These are phyloP conservation scores for Plectosphaerella sp. DNA, from an alignment of 2,329 filamentous ascomycete species.

Conservation along the genomic window DNA sequence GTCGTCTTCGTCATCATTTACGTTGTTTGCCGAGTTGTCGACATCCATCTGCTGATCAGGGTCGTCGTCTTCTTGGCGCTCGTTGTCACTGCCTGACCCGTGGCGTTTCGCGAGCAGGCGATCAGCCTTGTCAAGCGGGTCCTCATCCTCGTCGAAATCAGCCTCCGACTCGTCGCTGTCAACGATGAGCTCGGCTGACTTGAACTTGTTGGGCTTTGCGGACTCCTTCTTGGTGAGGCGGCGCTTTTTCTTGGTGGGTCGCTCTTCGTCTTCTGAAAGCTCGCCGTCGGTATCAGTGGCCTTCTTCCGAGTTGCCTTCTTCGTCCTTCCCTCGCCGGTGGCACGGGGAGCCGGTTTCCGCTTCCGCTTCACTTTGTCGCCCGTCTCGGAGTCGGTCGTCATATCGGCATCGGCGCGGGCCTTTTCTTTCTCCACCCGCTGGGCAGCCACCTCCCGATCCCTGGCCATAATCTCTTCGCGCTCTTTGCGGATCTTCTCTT, in stretches of 20 bases:
- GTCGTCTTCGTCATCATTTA: conserved; percentile 40
- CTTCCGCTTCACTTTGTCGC: conserved; percentile 76
- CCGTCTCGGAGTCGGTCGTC: conserved; percentile 77
- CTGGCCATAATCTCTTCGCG: conserved; percentile 74
- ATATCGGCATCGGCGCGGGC: conserved; percentile 69
- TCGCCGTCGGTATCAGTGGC: conserved; percentile 42
- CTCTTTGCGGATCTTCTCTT: conserved; percentile 81
- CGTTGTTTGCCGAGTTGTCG: conserved; percentile 33
- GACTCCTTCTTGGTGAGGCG: conserved; percentile 47
- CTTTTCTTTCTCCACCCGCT: conserved; percentile 67
- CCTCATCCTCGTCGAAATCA: conserved; percentile 29
- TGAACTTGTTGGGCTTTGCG: conserved; percentile 60
- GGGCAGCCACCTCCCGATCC: conserved; percentile 67
- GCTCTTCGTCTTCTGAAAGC: conserved; percentile 43
- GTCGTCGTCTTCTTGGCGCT: conserved; percentile 15
- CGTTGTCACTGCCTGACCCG: conserved; percentile 22
- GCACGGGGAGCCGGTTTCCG: conserved; percentile 46
- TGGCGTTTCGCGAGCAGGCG: conserved; percentile 18
- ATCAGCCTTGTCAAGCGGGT: conserved; percentile 23
- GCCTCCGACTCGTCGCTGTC: conserved; percentile 53
- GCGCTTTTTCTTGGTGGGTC: conserved; percentile 57
- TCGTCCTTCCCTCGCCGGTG: conserved; percentile 36
- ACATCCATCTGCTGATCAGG: conserved; percentile 48
- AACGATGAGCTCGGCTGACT: conserved; percentile 79
- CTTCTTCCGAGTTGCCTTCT: conserved; percentile 52